These are phyloP conservation scores for Candida parachauliodes DNA, from an alignment of 805 yeast species.

Conservation along the genomic window DNA sequence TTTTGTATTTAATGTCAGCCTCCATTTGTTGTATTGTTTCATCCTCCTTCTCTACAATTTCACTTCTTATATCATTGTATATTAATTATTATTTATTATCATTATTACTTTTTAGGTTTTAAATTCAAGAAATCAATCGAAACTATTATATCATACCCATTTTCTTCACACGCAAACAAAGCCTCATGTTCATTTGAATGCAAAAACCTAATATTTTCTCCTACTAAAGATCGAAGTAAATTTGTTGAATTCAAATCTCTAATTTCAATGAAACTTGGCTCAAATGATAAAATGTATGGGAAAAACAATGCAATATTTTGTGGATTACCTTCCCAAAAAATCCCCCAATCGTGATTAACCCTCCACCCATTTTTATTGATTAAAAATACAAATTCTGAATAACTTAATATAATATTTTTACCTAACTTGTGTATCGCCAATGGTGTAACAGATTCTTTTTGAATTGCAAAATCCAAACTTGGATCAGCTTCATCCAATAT, in stretches of 20 bases:
- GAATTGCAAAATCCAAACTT: constrained; percentile 88
- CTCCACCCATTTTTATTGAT: constrained; percentile 97
- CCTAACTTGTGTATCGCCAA: constrained; percentile 88
- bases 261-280: constrained; percentile 84
- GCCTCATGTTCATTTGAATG: constrained; percentile 93
- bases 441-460: constrained; percentile 75
- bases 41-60: no score
- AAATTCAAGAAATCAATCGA: constrained; percentile 83
- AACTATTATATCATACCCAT: constrained; percentile 89
- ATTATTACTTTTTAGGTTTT: constrained; percentile 34
- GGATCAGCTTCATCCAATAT: constrained; percentile 98
- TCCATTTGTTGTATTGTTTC: no score
- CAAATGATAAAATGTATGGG: constrained; percentile 90
- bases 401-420: constrained; percentile 81
- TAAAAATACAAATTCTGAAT: constrained; percentile 90
- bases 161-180: constrained; percentile 85
- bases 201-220: constrained; percentile 84
- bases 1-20: no score
- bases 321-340: constrained; percentile 96
- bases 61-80: no score
- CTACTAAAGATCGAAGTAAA: constrained; percentile 80
- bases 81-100: no score
- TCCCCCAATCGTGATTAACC: constrained; percentile 87
- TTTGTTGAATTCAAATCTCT: constrained; percentile 87
- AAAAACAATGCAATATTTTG: constrained; percentile 89